phyloP scores from a whole-genome alignment of 2,329 filamentous ascomycete species.

The Ramularia endophylla region DNA sequence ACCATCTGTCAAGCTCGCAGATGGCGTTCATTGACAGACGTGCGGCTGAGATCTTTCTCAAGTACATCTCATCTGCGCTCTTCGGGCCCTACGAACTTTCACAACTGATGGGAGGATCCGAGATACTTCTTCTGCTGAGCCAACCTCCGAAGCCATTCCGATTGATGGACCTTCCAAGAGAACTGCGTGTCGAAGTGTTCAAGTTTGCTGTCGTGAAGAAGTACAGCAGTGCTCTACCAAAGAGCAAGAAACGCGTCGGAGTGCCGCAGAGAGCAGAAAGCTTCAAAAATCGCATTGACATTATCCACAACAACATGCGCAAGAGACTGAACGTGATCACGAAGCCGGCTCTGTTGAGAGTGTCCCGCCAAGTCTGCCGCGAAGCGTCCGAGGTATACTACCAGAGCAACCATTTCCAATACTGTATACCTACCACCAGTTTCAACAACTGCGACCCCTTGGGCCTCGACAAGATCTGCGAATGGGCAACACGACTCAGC shows the following conservation, averaged over 20 bases:
- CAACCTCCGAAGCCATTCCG: slow-evolving; percentile 3
- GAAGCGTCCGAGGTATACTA: no score
- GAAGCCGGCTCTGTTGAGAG: no score
- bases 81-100: background rate
- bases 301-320: background rate
- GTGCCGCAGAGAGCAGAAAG: no score
- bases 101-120: background rate
- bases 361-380: no score
- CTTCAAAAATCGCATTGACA: background rate
- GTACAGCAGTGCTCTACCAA: background rate
- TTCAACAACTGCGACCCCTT: no score
- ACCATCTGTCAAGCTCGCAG: background rate
- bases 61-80: background rate
- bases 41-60: background rate
- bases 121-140: background rate
- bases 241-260: background rate
- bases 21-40: background rate
- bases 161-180: slow-evolving; percentile 5
- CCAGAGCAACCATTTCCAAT: no score
- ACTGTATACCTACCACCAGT: no score
- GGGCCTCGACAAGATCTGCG: no score
- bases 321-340: background rate
- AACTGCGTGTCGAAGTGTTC: slow-evolving; percentile 2
- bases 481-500: no score
- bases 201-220: background rate